phyloP scores from a whole-genome alignment of 352 stramenopile species.

The Globisporangium paddicum region DNA sequence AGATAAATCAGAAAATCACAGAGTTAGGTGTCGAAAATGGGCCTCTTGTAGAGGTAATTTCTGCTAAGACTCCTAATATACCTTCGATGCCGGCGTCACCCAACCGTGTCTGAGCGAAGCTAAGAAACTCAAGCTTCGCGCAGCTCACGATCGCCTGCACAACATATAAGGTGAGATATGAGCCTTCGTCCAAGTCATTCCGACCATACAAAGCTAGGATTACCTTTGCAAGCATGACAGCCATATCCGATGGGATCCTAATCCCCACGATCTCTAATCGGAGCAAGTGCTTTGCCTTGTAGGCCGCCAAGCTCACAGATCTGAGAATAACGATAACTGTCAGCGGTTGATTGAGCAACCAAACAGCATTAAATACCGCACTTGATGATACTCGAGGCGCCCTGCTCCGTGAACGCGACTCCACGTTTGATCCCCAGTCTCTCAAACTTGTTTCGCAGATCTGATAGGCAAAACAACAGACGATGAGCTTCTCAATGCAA shows the following conservation, averaged over 20 bases:
- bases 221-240: conserved; percentile 30
- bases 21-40: neutral
- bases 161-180: too few relatives aligned
- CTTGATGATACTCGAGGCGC: conserved; percentile 27
- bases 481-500: neutral
- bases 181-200: too few relatives aligned
- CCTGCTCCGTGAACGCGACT: conserved; percentile 33
- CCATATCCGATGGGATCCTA: conserved; percentile 16
- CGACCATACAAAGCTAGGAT: neutral
- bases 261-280: conserved; percentile 36
- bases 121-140: conserved; percentile 14
- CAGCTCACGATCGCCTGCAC: conserved; percentile 25
- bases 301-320: conserved; percentile 22
- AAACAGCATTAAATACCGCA: conserved; percentile 5
- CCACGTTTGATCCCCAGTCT: conserved; percentile 44
- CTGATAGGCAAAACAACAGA: conserved; percentile 14
- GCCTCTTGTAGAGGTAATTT: neutral
- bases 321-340: neutral
- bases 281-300: conserved; percentile 24
- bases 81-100: conserved; percentile 15
- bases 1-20: neutral
- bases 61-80: neutral
- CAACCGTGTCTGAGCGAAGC: conserved; percentile 11
- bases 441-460: conserved; percentile 58
- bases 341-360: neutral